Evolutionary conservation across 805 yeast genomes (phyloP).

Genomic region (Priceomyces medius): DNA sequence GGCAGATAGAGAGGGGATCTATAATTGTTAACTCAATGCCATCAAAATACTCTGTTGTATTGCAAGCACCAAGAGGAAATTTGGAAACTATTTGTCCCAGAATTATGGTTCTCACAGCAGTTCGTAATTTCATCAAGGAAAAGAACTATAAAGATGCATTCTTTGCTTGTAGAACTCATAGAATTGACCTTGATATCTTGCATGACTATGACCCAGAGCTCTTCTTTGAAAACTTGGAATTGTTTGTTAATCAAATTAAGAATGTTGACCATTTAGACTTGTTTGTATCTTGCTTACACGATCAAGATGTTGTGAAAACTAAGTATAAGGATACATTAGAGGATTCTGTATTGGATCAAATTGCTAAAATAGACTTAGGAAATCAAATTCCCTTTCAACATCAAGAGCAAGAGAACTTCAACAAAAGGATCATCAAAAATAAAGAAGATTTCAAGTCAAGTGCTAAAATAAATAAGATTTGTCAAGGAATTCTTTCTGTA

Average conservation of each 20-base stretch:
- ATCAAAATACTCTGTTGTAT: constrained; percentile 72
- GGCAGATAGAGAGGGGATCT: constrained; percentile 91
- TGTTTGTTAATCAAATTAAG: constrained; percentile 68
- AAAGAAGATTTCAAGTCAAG: constrained; percentile 38
- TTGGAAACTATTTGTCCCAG: constrained; percentile 92
- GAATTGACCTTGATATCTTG: constrained; percentile 85
- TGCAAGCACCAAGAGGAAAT: constrained; percentile 96
- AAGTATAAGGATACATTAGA: constrained; percentile 73
- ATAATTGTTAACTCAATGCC: constrained; percentile 80
- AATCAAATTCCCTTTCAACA: constrained; percentile 19
- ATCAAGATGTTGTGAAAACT: constrained; percentile 79
- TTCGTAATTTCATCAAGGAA: constrained; percentile 63
- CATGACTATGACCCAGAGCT: constrained; percentile 81
- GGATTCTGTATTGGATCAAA: constrained; percentile 13
- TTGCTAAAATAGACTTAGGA: constrained; percentile 13
- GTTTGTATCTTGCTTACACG: constrained; percentile 80
- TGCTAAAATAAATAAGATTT: constrained; percentile 72
- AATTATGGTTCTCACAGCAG: constrained; percentile 83
- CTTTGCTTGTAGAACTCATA: constrained; percentile 78
- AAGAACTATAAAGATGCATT: constrained; percentile 72
- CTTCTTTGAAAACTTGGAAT: constrained; percentile 62
- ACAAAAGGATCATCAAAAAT: constrained; percentile 37
- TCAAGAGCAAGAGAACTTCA: constrained; percentile 11
- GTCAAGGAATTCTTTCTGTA: constrained; percentile 65
- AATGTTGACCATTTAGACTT: constrained; percentile 78